Base-by-base conservation (phyloP, 495 filamentous ascomycete genomes). In the Penicillium angulare region DNA sequence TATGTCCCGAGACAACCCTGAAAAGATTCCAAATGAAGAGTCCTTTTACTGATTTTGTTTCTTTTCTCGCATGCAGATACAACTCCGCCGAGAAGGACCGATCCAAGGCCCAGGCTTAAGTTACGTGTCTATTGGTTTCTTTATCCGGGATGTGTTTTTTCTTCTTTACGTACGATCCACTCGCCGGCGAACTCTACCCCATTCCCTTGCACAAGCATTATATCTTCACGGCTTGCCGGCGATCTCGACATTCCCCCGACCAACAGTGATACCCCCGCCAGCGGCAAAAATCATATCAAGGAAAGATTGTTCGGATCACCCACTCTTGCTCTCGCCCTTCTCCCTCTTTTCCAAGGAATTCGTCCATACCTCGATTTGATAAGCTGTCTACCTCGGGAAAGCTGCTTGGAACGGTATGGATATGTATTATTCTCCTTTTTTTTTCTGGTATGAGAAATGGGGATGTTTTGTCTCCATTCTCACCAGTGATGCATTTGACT, bases 1-100 rank as follows among this genome's bases (percentile, higher is more conserved):
- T 97, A 81, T 59, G 79, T 55, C 3, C 29, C 10, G 24, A 38
- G 24, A 8, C 22, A 23, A 18, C 21, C 17, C 22, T 16, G 24
- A 42, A 18, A 12, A 12, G 21, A 3, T 24, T 20, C 10, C 3
- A 16, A 31, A 8, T 48, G 9, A 22, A n/a, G n/a, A n/a, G n/a
- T n/a, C n/a, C 27, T 45, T 22, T 9, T 17, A 16, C 24, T 54
- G 16, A 41, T 15, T n/a, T n/a, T n/a, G n/a, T n/a, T 6, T 9
- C 12, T 3, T 32, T 3, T 39, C n/a, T 26, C 15, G 9, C 10
- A 3, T 39, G 27, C 29, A 72, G 66, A 3, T 66, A 71, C 47
- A 68, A 69, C 45, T 66, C 65, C 31, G 60, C 65, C 32, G 65
- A 72, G 53, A 64, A 66, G 43, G 64, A 69, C 15, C 59, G 71